Evolutionary conservation across 768 basidiomycete genomes (phyloP), one percentile per base, ranked within the genome.

Genomic region (Asterophora lycoperdoides): DNA sequence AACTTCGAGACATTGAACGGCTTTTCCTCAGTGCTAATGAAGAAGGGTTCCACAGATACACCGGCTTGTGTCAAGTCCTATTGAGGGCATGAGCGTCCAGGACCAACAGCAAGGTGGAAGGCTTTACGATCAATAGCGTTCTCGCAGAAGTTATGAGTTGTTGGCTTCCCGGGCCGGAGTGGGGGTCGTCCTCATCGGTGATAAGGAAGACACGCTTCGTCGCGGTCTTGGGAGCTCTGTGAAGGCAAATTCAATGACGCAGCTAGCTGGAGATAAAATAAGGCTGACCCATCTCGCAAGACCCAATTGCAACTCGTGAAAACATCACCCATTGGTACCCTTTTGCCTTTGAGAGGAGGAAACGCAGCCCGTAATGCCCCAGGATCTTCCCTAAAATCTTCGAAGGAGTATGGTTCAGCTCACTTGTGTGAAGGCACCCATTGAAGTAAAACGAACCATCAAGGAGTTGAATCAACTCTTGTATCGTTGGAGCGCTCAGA

Each of bases 121-220:
- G 28, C 13, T 68, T 53, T 57, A 86, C 86, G 36, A 80, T 70
- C 46, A 89, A 69, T 2, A 85, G 89, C 2, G 85, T 89, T 50
- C 78, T 74, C 10, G 88, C 85, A 1, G 86, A 85, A 1, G 76
- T 85, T 5, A 79, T 64, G 8, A 90, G 66, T 44, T 86, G 83
- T 37, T 74, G 72, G 58, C 68, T 79, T n/a, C 71, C 74, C 4
- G 72, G 62, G 9, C 77, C 76, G 5, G 77, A 67, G 60, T 79
- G 80, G 2, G 93, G 93, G 56, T 88, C 67, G 57, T 93, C 92
- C 56, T 89, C 83, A 61, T 98, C 87, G 0, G 96, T 98, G 36
- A 99, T 88, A 33, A 95, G 70, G 63, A 97, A 97, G 1, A 98
- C 79, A 5, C 93, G 84, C 62, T 95, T 94, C n/a, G 86, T 83